Evolutionary conservation across 1,284 basidiomycete genomes (phyloP).

Genomic region (Cryptococcus floricola): DNA sequence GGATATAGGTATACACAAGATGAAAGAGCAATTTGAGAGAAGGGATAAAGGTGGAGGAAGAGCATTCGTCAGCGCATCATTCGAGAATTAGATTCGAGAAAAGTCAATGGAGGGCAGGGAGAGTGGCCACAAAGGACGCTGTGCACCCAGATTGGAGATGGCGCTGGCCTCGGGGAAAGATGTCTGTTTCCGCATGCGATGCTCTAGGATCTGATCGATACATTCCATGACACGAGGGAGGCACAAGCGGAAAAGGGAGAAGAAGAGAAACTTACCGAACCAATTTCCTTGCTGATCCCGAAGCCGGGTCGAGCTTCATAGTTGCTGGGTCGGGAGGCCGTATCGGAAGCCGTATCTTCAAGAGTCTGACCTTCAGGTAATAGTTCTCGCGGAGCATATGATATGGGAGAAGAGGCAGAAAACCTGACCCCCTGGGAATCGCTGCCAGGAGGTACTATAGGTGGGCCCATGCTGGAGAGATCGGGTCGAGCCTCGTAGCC

Average conservation of each 20-base stretch:
- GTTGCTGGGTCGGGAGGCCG: background rate
- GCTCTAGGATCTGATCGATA: background rate
- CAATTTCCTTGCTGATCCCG: slow-evolving; percentile 24
- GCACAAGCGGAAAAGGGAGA: background rate
- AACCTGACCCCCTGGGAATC: background rate
- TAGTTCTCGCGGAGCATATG: background rate
- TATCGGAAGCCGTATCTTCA: background rate
- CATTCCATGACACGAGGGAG: background rate
- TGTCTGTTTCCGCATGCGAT: background rate
- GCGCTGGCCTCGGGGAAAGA: background rate
- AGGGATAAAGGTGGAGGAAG: background rate
- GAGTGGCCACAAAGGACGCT: slow-evolving; percentile 1
- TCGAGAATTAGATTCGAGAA: no score
- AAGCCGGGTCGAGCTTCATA: slow-evolving; percentile 20
- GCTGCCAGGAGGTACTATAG: background rate
- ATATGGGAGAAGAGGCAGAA: background rate
- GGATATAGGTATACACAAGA: background rate
- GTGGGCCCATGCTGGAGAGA: background rate
- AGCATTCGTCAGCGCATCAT: background rate
- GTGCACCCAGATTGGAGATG: background rate
- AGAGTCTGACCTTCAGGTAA: background rate
- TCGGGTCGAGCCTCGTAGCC: no score
- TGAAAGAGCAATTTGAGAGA: background rate
- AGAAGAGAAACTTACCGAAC: slow-evolving; percentile 28
- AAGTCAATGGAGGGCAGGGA: background rate